Percentiles rank a stretch among this genome's conserved stretches.
Conservation (phyloP, 148 eudicot species). For the Camellia lanceoleosa region DNA sequence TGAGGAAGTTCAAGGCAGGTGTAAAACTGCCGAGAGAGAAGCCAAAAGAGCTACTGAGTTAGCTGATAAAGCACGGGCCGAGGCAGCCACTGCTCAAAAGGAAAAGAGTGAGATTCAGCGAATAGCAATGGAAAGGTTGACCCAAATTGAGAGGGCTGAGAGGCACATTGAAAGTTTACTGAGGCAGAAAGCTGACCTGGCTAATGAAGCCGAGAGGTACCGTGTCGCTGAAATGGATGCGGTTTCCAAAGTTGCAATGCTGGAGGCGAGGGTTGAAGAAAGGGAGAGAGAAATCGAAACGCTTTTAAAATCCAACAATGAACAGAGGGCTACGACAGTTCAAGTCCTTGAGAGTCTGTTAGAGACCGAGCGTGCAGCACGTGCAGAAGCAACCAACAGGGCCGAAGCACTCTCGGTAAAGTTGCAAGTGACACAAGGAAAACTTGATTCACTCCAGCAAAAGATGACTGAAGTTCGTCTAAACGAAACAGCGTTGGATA, state of each 20-base stretch:
- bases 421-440: conserved; percentile 80
- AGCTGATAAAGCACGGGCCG: conserved; percentile 83
- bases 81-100: conserved; percentile 70
- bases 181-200: conserved; percentile 54
- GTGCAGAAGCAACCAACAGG: conserved; percentile 76
- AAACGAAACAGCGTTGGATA: conserved; percentile 68
- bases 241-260: conserved; percentile 52
- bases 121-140: conserved; percentile 66
- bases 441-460: conserved; percentile 72
- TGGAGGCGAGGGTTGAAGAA: conserved; percentile 83
- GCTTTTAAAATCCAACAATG: conserved; percentile 69
- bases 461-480: conserved; percentile 68
- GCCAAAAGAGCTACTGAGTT: conserved; percentile 79
- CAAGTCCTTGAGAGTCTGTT: conserved; percentile 72
- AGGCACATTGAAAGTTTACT: conserved; percentile 63
- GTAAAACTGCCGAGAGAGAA: conserved; percentile 80
- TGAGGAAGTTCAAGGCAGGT: conserved; percentile 78
- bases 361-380: conserved; percentile 71
- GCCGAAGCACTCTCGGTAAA: conserved; percentile 79
- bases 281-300: conserved; percentile 81
- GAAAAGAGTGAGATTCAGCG: conserved; percentile 67
- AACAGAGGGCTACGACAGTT: conserved; percentile 70
- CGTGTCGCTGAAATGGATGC: conserved; percentile 74
- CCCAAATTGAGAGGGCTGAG: conserved; percentile 78
- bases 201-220: conserved; percentile 49